Percentiles rank a stretch among this genome's conserved stretches.
phyloP scores from a whole-genome alignment of 208 protist genomes.

The Trypanosoma cruzi region DNA sequence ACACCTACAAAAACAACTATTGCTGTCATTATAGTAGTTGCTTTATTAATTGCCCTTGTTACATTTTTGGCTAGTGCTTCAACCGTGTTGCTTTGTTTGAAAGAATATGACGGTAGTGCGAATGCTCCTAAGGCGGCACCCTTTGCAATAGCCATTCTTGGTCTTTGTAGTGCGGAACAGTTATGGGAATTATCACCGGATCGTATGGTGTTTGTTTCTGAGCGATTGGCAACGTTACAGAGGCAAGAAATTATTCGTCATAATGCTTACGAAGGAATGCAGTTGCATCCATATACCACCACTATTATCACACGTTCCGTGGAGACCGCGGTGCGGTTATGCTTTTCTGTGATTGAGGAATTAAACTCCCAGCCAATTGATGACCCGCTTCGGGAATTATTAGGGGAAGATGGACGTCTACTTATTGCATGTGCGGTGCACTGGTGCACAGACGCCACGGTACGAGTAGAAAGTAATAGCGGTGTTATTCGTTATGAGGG shows the following conservation, averaged over 20 bases:
- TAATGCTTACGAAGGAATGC: slow-evolving; percentile 62
- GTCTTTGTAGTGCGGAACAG: slow-evolving; percentile 56
- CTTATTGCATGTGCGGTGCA: slow-evolving; percentile 68
- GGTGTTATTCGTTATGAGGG: slow-evolving; percentile 59
- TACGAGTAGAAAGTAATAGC: slow-evolving; percentile 37
- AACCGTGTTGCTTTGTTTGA: slow-evolving; percentile 42
- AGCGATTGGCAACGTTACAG: slow-evolving; percentile 45
- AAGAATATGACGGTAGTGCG: slow-evolving; percentile 48
- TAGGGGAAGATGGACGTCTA: slow-evolving; percentile 59
- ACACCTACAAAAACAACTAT: slow-evolving; percentile 27
- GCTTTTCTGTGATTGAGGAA: slow-evolving; percentile 59
- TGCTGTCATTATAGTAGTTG: slow-evolving; percentile 34
- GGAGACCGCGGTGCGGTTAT: slow-evolving; percentile 55
- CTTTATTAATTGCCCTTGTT: slow-evolving; percentile 25
- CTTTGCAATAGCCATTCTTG: slow-evolving; percentile 75
- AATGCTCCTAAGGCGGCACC: slow-evolving; percentile 74
- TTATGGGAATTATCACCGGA: slow-evolving; percentile 71
- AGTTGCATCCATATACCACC: slow-evolving; percentile 74
- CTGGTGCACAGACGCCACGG: slow-evolving; percentile 76
- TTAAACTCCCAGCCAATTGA: slow-evolving; percentile 57
- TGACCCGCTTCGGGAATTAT: slow-evolving; percentile 46
- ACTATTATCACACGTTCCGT: slow-evolving; percentile 52
- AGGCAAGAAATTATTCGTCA: slow-evolving; percentile 36
- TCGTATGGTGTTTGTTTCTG: slow-evolving; percentile 56
- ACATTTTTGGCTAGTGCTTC: slow-evolving; percentile 32